Conservation (phyloP, 768 basidiomycete genomes). For the Termitomyces sp. region DNA sequence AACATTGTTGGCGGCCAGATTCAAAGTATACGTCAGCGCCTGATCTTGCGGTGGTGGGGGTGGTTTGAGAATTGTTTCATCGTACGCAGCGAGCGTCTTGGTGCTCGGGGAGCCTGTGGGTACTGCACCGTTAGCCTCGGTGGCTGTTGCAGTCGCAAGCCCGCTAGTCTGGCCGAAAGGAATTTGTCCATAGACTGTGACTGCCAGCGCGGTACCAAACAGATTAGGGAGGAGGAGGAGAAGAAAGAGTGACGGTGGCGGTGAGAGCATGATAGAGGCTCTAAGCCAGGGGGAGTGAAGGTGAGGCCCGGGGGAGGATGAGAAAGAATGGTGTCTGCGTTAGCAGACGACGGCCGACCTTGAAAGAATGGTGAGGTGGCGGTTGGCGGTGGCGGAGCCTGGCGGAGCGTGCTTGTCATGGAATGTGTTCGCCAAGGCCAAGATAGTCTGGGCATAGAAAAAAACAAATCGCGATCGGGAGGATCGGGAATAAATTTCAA, state of each 20-base stretch:
- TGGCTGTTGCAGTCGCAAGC: constrained; percentile 6
- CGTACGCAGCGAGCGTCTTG: constrained; percentile 45
- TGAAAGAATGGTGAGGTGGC: neutral
- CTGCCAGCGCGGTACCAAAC: constrained; percentile 1
- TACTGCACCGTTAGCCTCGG: constrained; percentile 8
- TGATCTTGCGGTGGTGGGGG: constrained; percentile 47
- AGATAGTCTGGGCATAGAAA: neutral
- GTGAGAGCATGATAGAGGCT: neutral
- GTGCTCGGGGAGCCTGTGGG: constrained; percentile 20
- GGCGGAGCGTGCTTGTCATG: neutral
- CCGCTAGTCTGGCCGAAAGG: constrained; percentile 17
- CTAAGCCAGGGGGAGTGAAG: neutral
- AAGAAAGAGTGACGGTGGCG: neutral
- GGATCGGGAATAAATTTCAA: neutral
- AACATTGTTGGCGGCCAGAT: constrained; percentile 32
- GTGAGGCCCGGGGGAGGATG: too few species aligned
- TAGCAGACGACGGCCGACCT: neutral
- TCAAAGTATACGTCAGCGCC: constrained; percentile 40
- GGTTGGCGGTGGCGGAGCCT: too few species aligned
- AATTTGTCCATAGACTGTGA: constrained; percentile 32
- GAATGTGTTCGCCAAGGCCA: neutral
- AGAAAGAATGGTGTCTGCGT: neutral
- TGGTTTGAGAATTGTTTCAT: constrained; percentile 45
- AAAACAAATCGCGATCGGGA: neutral
- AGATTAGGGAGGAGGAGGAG: neutral